These are phyloP conservation scores for Lactarius sp. DNA, from an alignment of 768 basidiomycete genomes.

Conservation along the genomic window DNA sequence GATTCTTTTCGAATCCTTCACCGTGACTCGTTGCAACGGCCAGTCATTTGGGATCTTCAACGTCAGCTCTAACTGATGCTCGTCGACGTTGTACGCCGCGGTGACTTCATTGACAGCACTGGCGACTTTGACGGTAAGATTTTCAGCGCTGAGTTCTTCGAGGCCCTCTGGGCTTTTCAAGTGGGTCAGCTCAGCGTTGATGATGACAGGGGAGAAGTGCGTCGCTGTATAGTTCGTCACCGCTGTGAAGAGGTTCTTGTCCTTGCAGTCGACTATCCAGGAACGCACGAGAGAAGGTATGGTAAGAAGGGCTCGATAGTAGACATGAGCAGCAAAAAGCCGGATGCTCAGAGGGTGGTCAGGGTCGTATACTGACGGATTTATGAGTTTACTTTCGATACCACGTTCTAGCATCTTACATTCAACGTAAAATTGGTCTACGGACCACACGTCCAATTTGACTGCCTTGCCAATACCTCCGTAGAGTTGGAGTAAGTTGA, in stretches of 20 bases:
- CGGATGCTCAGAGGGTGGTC: constrained; percentile 47
- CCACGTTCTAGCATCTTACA: constrained; percentile 40
- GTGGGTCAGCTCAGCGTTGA: constrained; percentile 73
- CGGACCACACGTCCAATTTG: constrained; percentile 79
- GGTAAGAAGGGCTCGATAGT: constrained; percentile 78
- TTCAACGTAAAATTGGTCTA: constrained; percentile 78
- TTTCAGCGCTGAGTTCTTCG: constrained; percentile 67
- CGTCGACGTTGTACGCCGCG: constrained; percentile 84
- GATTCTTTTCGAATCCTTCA: constrained; percentile 77
- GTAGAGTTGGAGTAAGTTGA: constrained; percentile 63
- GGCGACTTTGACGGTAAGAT: constrained; percentile 73
- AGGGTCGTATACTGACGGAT: constrained; percentile 52
- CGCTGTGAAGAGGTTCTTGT: constrained; percentile 76
- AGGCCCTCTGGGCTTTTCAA: constrained; percentile 52
- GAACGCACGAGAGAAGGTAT: constrained; percentile 81
- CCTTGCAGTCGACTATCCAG: constrained; percentile 86
- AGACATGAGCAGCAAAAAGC: constrained; percentile 80
- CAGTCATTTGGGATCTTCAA: constrained; percentile 85
- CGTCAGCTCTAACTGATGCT: constrained; percentile 86
- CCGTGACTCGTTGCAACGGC: constrained; percentile 83
- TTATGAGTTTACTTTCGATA: not conserved
- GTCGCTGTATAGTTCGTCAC: constrained; percentile 75
- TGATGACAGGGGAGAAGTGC: constrained; percentile 86
- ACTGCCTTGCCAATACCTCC: constrained; percentile 59
- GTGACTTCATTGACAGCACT: constrained; percentile 72